These are phyloP conservation scores for Excoecaria agallocha DNA, from an alignment of 345 rosid genomes.

Conservation along the genomic window DNA sequence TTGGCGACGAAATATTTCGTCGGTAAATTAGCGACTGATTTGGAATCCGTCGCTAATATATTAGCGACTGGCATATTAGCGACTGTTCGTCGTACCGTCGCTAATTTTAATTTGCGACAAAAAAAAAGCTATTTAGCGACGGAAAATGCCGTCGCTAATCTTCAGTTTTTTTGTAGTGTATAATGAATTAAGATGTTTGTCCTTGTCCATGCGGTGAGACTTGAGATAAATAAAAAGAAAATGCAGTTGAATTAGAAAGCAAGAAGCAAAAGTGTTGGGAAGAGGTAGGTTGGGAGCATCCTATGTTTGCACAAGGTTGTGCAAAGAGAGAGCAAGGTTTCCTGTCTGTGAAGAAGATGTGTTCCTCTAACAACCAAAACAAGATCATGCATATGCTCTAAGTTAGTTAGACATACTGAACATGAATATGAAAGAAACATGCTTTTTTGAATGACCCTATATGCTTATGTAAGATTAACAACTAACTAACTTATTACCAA, in stretches of 20 bases:
- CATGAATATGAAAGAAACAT: slow-evolving; percentile 32
- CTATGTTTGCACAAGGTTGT: background rate
- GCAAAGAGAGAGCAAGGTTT: slow-evolving; percentile 1
- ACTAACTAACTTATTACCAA: background rate
- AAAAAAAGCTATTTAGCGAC: too few species aligned
- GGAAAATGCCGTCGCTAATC: too few species aligned
- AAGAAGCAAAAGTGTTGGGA: slow-evolving; percentile 20
- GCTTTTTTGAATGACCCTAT: slow-evolving; percentile 28
- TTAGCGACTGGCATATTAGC: too few species aligned
- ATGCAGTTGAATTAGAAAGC: slow-evolving; percentile 21
- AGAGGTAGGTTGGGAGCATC: slow-evolving; percentile 8
- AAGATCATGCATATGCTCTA: slow-evolving; percentile 28
- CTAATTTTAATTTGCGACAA: too few species aligned
- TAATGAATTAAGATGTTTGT: background rate
- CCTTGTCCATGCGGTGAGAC: slow-evolving; percentile 24
- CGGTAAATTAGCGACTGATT: too few species aligned
- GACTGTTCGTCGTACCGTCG: too few species aligned
- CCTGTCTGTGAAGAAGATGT: slow-evolving; percentile 17
- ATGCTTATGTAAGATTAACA: background rate
- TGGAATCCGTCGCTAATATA: too few species aligned
- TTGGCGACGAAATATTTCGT: too few species aligned
- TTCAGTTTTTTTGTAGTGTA: too few species aligned
- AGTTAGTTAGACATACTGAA: slow-evolving; percentile 22
- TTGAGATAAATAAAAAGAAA: slow-evolving; percentile 4
- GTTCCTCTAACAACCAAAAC: slow-evolving; percentile 22